phyloP scores from a whole-genome alignment of 2,329 filamentous ascomycete genomes.

The Paraphoma chrysanthemicola region DNA sequence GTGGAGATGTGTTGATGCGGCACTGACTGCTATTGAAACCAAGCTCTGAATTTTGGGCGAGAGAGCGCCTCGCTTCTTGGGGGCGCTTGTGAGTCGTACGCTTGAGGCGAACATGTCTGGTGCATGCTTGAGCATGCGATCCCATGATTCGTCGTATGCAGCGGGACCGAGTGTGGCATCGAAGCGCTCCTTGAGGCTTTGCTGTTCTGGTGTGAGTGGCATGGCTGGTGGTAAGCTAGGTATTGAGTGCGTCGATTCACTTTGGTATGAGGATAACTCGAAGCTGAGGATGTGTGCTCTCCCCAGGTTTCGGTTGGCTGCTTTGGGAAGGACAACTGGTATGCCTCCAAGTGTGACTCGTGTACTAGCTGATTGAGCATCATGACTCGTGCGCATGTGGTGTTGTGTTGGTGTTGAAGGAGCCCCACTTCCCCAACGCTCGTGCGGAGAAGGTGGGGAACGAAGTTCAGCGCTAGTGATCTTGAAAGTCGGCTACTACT shows the following conservation, averaged over 20 bases:
- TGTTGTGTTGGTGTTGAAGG: not conserved
- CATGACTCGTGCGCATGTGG: too few relatives aligned
- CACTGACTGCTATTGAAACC: slow-evolving; percentile 54
- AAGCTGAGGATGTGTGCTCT: too few relatives aligned
- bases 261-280: too few relatives aligned
- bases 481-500: not conserved
- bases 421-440: slow-evolving; percentile 17
- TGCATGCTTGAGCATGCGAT: slow-evolving; percentile 30
- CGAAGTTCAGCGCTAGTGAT: not conserved
- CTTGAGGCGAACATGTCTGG: slow-evolving; percentile 40
- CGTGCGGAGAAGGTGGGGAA: slow-evolving; percentile 13
- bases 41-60: slow-evolving; percentile 52
- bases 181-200: slow-evolving; percentile 31
- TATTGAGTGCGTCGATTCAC: too few relatives aligned
- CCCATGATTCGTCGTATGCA: slow-evolving; percentile 37
- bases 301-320: too few relatives aligned
- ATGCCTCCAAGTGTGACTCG: not conserved
- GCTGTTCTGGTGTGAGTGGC: slow-evolving; percentile 27
- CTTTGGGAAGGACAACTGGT: not conserved
- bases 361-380: too few relatives aligned
- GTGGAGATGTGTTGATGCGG: slow-evolving; percentile 55
- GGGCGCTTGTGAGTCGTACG: slow-evolving; percentile 34
- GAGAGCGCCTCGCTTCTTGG: slow-evolving; percentile 44
- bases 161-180: slow-evolving; percentile 27
- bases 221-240: slow-evolving; percentile 15